Conservation (phyloP, 2,329 filamentous ascomycete genomes). For the Fusarium sp. region DNA sequence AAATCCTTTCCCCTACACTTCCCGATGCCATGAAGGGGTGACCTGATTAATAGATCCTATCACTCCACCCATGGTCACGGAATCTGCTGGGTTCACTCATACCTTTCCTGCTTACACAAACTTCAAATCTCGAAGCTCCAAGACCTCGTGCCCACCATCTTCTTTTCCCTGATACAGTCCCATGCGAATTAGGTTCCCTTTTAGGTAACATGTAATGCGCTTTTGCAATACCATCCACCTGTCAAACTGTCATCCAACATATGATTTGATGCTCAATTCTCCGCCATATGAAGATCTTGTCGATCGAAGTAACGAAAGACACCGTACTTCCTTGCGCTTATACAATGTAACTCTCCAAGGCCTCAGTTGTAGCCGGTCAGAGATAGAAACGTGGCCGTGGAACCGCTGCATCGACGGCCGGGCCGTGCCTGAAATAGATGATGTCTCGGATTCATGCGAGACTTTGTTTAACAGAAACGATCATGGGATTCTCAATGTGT, state of each 20-base stretch:
- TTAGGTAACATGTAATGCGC: not conserved
- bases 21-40: slow-evolving; percentile 5
- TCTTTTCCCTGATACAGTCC: not conserved
- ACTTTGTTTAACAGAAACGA: slow-evolving; percentile 9
- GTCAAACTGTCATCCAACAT: not conserved
- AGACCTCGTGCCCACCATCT: slow-evolving; percentile 16
- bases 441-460: slow-evolving; percentile 9
- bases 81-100: slow-evolving; percentile 17
- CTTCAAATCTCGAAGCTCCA: slow-evolving; percentile 1
- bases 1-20: not conserved
- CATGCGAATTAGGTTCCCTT: not conserved
- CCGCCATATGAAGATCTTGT: slow-evolving; percentile 27
- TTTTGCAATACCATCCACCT: not conserved
- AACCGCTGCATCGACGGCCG: slow-evolving; percentile 17
- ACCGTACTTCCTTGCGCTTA: slow-evolving; percentile 7
- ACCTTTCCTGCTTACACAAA: slow-evolving; percentile 2
- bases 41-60: slow-evolving; percentile 29
- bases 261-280: slow-evolving; percentile 16
- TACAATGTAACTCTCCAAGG: slow-evolving; percentile 5
- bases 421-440: slow-evolving; percentile 8
- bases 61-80: slow-evolving; percentile 33
- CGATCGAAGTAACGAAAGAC: slow-evolving; percentile 20
- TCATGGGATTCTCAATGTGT: not conserved
- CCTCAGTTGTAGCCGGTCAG: not conserved
- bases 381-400: slow-evolving; percentile 22